These are phyloP conservation scores for Stagonosporopsis vannaccii DNA, from an alignment of 2,329 filamentous ascomycete species.

Conservation along the genomic window DNA sequence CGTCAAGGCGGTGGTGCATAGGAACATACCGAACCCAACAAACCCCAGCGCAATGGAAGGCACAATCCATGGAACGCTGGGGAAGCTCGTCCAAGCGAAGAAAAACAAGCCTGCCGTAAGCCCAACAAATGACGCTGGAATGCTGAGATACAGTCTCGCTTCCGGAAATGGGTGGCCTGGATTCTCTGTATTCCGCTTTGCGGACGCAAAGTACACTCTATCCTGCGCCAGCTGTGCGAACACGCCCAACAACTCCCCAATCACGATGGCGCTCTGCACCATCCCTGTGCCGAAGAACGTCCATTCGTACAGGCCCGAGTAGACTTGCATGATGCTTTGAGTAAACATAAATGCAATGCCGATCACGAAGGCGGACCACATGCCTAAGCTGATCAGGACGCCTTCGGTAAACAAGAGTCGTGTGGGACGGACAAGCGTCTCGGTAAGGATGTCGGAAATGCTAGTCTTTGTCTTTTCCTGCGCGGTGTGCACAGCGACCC, in stretches of 20 bases:
- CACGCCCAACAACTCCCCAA: slow-evolving; percentile 56
- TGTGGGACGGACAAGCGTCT: slow-evolving; percentile 48
- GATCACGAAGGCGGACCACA: slow-evolving; percentile 59
- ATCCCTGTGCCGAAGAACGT: slow-evolving; percentile 53
- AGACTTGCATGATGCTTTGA: slow-evolving; percentile 56
- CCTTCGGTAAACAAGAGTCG: slow-evolving; percentile 59
- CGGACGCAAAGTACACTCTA: slow-evolving; percentile 53
- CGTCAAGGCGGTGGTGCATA: slow-evolving; percentile 55
- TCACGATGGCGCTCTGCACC: slow-evolving; percentile 55
- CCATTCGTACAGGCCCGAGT: slow-evolving; percentile 51
- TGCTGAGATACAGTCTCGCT: slow-evolving; percentile 54
- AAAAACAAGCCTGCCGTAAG: slow-evolving; percentile 59
- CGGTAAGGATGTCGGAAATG: slow-evolving; percentile 43
- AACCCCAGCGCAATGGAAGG: slow-evolving; percentile 57
- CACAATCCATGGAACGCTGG: slow-evolving; percentile 55
- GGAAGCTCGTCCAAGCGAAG: slow-evolving; percentile 59
- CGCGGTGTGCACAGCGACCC: slow-evolving; percentile 37
- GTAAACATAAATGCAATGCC: slow-evolving; percentile 60
- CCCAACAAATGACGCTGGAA: slow-evolving; percentile 55
- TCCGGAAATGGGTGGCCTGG: slow-evolving; percentile 55
- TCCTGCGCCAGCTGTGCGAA: slow-evolving; percentile 47
- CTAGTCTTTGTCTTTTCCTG: slow-evolving; percentile 46
- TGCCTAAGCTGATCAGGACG: slow-evolving; percentile 56
- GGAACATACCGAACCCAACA: slow-evolving; percentile 59
- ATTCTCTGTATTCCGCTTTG: slow-evolving; percentile 46